Conservation (phyloP, 345 rosid species). For the Moringa oleifera region DNA sequence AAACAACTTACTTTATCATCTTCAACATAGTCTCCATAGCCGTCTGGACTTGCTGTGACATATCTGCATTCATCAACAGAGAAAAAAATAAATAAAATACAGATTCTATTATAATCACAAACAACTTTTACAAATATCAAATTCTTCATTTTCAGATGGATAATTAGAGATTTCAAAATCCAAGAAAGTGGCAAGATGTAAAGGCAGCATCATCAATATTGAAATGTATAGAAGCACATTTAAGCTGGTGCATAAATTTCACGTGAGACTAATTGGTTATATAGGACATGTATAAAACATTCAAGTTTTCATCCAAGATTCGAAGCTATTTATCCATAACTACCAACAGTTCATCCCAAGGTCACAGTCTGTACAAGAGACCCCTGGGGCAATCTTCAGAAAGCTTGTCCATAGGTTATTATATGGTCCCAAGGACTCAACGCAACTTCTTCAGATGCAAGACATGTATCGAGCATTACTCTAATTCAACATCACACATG, state of each 20-base stretch:
- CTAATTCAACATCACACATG: background rate
- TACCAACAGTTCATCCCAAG: background rate
- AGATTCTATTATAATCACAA: too few relatives aligned
- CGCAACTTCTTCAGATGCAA: too few relatives aligned
- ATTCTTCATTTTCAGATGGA: background rate
- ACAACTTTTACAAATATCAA: background rate
- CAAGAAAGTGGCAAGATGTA: background rate
- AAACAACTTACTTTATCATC: slow-evolving; percentile 58
- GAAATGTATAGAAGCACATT: background rate
- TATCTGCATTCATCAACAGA: slow-evolving; percentile 37
- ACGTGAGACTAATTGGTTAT: too few relatives aligned
- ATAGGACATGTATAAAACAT: background rate
- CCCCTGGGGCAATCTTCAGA: too few relatives aligned
- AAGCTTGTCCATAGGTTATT: too few relatives aligned
- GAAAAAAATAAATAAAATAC: background rate
- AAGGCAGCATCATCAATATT: background rate
- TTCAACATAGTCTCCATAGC: slow-evolving; percentile 82
- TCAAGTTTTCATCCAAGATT: background rate
- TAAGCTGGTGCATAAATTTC: too few relatives aligned
- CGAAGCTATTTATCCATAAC: background rate
- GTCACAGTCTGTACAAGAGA: too few relatives aligned
- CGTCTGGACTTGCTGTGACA: slow-evolving; percentile 75
- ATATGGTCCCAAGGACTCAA: too few relatives aligned
- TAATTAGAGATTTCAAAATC: background rate
- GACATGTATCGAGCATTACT: background rate